A percentile compares a stretch with the other conserved stretches of the same genome.
Conservation (phyloP, 768 basidiomycete species). For the Sistotremastrum niveocremeum region DNA sequence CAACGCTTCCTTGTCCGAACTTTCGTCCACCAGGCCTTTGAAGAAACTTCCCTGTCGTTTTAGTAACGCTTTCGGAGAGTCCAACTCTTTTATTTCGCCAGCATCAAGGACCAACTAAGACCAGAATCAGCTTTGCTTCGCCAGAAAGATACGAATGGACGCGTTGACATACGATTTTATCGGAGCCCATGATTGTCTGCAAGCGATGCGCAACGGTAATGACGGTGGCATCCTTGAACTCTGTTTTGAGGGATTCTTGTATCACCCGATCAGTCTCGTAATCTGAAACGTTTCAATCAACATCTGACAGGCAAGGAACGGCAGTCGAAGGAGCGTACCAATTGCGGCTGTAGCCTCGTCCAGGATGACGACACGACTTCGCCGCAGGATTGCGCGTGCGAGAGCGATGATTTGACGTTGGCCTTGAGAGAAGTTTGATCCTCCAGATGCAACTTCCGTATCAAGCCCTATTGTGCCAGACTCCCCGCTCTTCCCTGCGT, state of each 20-base stretch:
- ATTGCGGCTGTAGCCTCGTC: constrained; percentile 25
- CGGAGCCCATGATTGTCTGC: constrained; percentile 11
- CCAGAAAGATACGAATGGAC: neutral
- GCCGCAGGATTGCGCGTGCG: constrained; percentile 18
- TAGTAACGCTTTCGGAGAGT: constrained; percentile 21
- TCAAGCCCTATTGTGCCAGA: constrained; percentile 9
- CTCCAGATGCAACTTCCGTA: constrained; percentile 8
- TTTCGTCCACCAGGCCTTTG: constrained; percentile 13
- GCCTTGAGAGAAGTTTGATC: constrained; percentile 16
- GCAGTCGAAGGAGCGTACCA: constrained; percentile 14
- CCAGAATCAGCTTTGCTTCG: neutral
- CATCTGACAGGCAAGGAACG: constrained; percentile 1
- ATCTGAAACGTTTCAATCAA: constrained; percentile 10
- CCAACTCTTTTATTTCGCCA: constrained; percentile 20
- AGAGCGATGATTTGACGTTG: constrained; percentile 30
- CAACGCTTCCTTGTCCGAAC: constrained; percentile 9
- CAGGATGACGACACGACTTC: constrained; percentile 15
- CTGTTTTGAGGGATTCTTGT: constrained; percentile 22
- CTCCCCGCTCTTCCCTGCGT: no score
- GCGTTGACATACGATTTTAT: constrained; percentile 8
- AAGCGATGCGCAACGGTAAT: constrained; percentile 29
- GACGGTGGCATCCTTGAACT: constrained; percentile 19
- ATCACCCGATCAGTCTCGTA: constrained; percentile 27
- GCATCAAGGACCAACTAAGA: constrained; percentile 2
- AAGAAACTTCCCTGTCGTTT: constrained; percentile 13